phyloP scores from a whole-genome alignment of 495 filamentous ascomycete species.

The Articulospora tetracladia region DNA sequence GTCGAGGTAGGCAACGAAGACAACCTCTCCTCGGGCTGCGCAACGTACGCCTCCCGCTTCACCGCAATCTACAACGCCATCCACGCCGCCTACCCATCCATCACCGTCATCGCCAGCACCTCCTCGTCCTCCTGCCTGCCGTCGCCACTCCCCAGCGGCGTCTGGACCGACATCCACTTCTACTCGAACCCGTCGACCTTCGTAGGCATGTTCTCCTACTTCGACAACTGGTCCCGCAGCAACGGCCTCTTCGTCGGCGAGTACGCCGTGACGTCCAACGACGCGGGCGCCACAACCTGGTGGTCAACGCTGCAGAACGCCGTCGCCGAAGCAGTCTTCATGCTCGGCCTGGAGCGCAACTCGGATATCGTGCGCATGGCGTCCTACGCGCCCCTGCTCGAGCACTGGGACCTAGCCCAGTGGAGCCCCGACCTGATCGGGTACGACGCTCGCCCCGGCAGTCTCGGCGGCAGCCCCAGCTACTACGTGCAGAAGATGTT shows the following conservation, averaged over 20 bases:
- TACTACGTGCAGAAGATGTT: too few species aligned
- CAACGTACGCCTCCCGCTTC: constrained; percentile 41
- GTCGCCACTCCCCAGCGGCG: constrained; percentile 7
- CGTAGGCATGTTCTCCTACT: constrained; percentile 42
- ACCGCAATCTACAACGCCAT: constrained; percentile 46
- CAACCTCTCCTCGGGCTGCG: constrained; percentile 34
- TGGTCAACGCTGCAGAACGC: too few species aligned
- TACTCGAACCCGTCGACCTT: constrained; percentile 44
- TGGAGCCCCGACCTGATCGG: constrained; percentile 34
- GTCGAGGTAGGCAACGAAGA: constrained; percentile 48
- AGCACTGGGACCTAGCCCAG: constrained; percentile 36
- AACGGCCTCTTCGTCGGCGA: constrained; percentile 41
- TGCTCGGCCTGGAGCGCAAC: constrained; percentile 56
- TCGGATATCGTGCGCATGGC: constrained; percentile 45
- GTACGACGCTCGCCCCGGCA: constrained; percentile 7
- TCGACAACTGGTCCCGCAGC: constrained; percentile 37
- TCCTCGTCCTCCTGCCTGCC: background rate
- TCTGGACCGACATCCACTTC: constrained; percentile 36
- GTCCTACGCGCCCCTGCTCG: constrained; percentile 42
- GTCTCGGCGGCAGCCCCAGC: too few species aligned
- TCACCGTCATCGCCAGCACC: constrained; percentile 43
- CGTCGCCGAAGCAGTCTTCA: constrained; percentile 50
- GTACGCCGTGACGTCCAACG: constrained; percentile 40
- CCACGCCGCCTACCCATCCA: constrained; percentile 39
- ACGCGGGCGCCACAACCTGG: constrained; percentile 25